Evolutionary conservation across 345 rosid genomes (phyloP).

Genomic region (Leavenworthia alabamica): DNA sequence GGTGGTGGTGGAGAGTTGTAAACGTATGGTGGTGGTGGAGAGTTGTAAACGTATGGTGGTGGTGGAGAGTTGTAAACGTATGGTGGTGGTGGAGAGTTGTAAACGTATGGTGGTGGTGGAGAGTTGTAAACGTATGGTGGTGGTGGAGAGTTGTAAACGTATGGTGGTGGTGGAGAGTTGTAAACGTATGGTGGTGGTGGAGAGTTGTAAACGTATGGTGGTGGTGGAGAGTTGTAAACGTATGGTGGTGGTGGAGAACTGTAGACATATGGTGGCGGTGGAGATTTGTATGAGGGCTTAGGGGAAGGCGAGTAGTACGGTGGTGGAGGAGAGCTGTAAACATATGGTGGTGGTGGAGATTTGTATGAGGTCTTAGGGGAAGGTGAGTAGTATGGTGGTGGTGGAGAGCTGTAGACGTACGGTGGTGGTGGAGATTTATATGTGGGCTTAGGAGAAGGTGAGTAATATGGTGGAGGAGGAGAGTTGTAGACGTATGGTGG

Average conservation of each 20-base stretch:
- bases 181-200: too few relatives aligned
- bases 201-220: too few relatives aligned
- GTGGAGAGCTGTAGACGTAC: neutral
- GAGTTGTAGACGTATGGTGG: neutral
- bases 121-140: neutral
- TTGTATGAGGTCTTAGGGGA: neutral
- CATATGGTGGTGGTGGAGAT: too few relatives aligned
- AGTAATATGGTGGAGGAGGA: neutral
- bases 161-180: too few relatives aligned
- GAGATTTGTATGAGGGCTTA: too few relatives aligned
- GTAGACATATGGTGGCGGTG: too few relatives aligned
- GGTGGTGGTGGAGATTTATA: neutral
- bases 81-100: neutral
- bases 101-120: neutral
- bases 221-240: too few relatives aligned
- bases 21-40: neutral
- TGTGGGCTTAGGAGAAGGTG: neutral
- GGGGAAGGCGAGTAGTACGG: too few relatives aligned
- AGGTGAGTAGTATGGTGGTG: neutral
- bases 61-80: neutral
- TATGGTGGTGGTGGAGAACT: too few relatives aligned
- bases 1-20: neutral
- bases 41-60: too few relatives aligned
- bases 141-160: too few relatives aligned
- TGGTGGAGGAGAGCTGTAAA: too few relatives aligned